Evolutionary conservation across 441 rosid genomes (phyloP), one percentile per base, ranked within the genome.

Genomic region (Erodium trifolium): DNA sequence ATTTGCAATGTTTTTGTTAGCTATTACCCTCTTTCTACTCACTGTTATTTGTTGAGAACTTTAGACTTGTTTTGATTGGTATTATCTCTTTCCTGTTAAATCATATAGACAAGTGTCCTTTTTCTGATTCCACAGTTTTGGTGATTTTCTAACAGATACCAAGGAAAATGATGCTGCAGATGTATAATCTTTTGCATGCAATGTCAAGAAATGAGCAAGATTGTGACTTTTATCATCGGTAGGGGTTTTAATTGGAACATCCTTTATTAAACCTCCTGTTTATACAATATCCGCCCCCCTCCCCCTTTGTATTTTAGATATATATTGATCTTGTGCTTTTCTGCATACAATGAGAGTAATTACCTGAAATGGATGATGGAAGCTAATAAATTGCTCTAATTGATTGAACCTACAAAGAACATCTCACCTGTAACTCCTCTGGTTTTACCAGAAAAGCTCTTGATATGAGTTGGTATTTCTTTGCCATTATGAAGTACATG

Each of bases 181-280:
- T 86, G 67, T 95, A 95, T 84, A 95, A 95, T 77, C 93, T 95
- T 75, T 76, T 95, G 79, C 93, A 95, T 83, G 89, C 99, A 41
- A 74, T 90, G 81, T 87, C 96, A 80, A 90, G 98, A 81, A 90
- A 86, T 78, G 98, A 92, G 69, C 74, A 94, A 70, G 99, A 95
- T 78, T 95, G 97, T 79, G 98, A 95, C 82, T 95, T 87, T 72
- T 95, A 95, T 87, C 98, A 95, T 80, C 87, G 99, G 99, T 95
- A 85, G 65, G 87, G 66, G 67, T 60, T 80, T 75, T 69, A 7
- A 43, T 63, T 12, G 16, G 68, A 34, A 17, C 10, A 62, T 71
- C 18, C 27, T 67, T 64, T 9, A 2, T 69, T 67, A 64, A 62
- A 62, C 6, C 27, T 23, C 34, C 31, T 23, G 64, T 17, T 62